Evolutionary conservation across 2,329 filamentous ascomycete species (phyloP).

Genomic region (Arachnomyces sp.): DNA sequence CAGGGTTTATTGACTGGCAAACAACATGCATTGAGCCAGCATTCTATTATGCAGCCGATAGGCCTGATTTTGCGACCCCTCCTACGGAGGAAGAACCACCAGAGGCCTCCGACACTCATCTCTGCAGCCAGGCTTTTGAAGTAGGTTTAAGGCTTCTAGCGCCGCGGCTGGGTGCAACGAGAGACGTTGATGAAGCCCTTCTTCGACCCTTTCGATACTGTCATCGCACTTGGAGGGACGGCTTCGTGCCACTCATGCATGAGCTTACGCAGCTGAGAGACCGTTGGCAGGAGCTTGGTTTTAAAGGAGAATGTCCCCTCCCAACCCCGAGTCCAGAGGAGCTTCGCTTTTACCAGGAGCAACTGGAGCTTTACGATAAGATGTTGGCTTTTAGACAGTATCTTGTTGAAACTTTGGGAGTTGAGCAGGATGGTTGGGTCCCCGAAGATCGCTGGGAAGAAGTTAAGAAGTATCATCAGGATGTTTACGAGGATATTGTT

Average conservation of each 20-base stretch:
- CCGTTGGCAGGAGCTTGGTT: constrained; percentile 31
- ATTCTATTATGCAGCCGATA: constrained; percentile 31
- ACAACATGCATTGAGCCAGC: constrained; percentile 32
- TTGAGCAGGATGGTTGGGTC: constrained; percentile 13
- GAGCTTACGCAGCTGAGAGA: constrained; percentile 33
- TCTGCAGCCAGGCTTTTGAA: constrained; percentile 26
- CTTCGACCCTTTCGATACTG: constrained; percentile 34
- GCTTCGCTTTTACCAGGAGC: constrained; percentile 10
- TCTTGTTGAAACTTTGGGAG: constrained; percentile 12
- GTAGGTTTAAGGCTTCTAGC: constrained; percentile 10
- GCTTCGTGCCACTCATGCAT: constrained; percentile 30
- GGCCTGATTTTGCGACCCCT: constrained; percentile 32
- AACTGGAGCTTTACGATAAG: constrained; percentile 9
- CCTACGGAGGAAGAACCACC: constrained; percentile 18
- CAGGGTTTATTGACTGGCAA: constrained; percentile 38
- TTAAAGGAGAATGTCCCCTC: constrained; percentile 18
- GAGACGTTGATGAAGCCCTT: constrained; percentile 28
- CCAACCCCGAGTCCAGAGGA: constrained; percentile 9
- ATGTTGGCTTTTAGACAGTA: constrained; percentile 11
- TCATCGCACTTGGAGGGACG: constrained; percentile 35
- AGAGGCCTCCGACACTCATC: constrained; percentile 5
- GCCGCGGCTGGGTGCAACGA: constrained; percentile 10
- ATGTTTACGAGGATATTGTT: constrained; percentile 11
- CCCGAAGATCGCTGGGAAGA: constrained; percentile 12
- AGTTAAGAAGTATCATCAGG: constrained; percentile 8